Conservation (phyloP, 768 basidiomycete species). For the Grammothele lineata region DNA sequence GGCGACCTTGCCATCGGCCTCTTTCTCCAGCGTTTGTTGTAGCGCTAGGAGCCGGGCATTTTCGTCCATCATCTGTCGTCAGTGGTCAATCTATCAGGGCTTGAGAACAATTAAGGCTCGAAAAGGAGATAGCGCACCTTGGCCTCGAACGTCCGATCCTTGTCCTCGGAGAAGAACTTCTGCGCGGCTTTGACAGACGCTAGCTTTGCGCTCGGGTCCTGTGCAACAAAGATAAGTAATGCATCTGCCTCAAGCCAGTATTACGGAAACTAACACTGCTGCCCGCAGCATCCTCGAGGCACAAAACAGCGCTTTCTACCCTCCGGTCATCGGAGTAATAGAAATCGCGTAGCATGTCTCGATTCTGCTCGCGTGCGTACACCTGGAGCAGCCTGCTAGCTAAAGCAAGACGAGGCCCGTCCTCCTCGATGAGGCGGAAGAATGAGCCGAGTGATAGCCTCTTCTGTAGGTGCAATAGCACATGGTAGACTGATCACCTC, state of each 20-base stretch:
- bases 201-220: slow-evolving; percentile 76
- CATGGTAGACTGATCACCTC: slow-evolving; percentile 73
- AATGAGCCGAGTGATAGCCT: slow-evolving; percentile 84
- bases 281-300: slow-evolving; percentile 73
- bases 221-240: too few species aligned
- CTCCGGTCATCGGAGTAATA: slow-evolving; percentile 97
- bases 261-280: slow-evolving; percentile 62
- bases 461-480: slow-evolving; percentile 82
- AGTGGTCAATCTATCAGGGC: background rate
- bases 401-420: slow-evolving; percentile 67
- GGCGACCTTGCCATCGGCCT: slow-evolving; percentile 68
- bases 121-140: slow-evolving; percentile 47
- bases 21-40: slow-evolving; percentile 88
- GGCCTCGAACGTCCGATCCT: slow-evolving; percentile 85
- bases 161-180: slow-evolving; percentile 94
- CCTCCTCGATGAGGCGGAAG: slow-evolving; percentile 92
- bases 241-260: too few species aligned
- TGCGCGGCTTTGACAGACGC: slow-evolving; percentile 75
- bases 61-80: slow-evolving; percentile 88
- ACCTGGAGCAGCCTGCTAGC: slow-evolving; percentile 82
- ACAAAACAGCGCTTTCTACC: slow-evolving; percentile 88
- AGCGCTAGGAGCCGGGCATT: slow-evolving; percentile 64
- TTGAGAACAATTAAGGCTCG: too few species aligned
- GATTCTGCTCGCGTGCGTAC: slow-evolving; percentile 85
- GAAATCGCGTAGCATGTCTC: slow-evolving; percentile 91